Base-by-base conservation (phyloP, 306 rosid species). In the Vigna angularis region DNA sequence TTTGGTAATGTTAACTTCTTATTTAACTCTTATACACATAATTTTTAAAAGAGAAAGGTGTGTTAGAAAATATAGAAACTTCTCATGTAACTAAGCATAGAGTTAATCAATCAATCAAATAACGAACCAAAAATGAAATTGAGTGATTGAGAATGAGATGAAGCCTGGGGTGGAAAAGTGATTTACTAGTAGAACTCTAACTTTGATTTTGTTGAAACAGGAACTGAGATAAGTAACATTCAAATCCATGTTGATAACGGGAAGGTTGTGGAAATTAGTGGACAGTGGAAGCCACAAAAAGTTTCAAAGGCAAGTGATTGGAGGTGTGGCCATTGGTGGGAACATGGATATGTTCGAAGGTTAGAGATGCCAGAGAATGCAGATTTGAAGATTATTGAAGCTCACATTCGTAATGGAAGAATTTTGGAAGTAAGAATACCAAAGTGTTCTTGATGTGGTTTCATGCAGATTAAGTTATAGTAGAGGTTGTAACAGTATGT, bases 361-460 rank as follows among this genome's bases (percentile, higher is more conserved):
- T 89, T 94, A 70, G 98, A 94, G 85, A 79, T 94, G 55, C 97
- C 97, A 28, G 95, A 92, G 16, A 93, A 94, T 87, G 97, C 95
- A 62, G 95, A 94, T 80, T 83, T 83, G 87, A 87, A 73, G 79
- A 90, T 76, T 18, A 71, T 89, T n/a, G 91, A 89, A 83, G 95
- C 95, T 10, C 42, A 49, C 48, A 30, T 92, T 34, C 72, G 70
- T 13, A 92, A 86, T 81, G 96, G 89, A 61, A 48, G 40, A 4
- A 51, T 83, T 66, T 58, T 94, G 56, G 97, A 92, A 71, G 70
- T 94, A 62, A 79, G 73, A 66, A 87, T 92, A 24, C 92, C 96
- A 73, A 94, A 88, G 86, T 81, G 64, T 38, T 30, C 63, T 68
- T 83, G 79, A 44, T 63, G 83, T 66, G 55, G 79, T 86, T 66